These are phyloP conservation scores for Aspergillus sp. DNA, from an alignment of 2,329 filamentous ascomycete species.

Conservation along the genomic window DNA sequence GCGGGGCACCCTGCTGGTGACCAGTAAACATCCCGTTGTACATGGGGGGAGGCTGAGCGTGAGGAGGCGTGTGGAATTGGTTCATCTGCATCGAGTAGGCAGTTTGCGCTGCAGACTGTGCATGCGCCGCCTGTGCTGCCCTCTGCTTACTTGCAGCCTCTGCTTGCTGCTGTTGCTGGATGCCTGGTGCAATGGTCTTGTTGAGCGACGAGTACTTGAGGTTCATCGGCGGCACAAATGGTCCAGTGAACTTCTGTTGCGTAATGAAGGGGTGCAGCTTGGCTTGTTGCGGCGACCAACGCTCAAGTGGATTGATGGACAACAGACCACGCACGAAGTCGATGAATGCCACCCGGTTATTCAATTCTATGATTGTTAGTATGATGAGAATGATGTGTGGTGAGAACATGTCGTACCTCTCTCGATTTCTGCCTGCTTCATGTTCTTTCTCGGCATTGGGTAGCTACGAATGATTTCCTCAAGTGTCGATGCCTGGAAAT, in stretches of 20 bases:
- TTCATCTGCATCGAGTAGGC: constrained; percentile 64
- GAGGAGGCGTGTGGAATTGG: constrained; percentile 47
- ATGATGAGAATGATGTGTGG: background rate
- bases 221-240: constrained; percentile 96
- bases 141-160: constrained; percentile 92
- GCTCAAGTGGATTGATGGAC: constrained; percentile 90
- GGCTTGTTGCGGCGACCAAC: constrained; percentile 97
- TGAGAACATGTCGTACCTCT: constrained; percentile 60
- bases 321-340: constrained; percentile 93
- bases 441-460: constrained; percentile 97
- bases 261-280: constrained; percentile 98
- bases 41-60: constrained; percentile 56
- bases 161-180: constrained; percentile 92
- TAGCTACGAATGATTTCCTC: constrained; percentile 98
- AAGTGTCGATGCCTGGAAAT: constrained; percentile 89
- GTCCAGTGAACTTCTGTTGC: constrained; percentile 92
- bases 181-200: constrained; percentile 84
- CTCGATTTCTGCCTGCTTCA: constrained; percentile 96
- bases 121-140: constrained; percentile 62
- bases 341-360: constrained; percentile 94
- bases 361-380: constrained; percentile 70
- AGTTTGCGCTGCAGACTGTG: constrained; percentile 61
- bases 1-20: constrained; percentile 65
- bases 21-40: constrained; percentile 75
- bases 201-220: constrained; percentile 81